These are phyloP conservation scores for Tremella yokohamensis DNA, from an alignment of 768 basidiomycete species.

Conservation along the genomic window DNA sequence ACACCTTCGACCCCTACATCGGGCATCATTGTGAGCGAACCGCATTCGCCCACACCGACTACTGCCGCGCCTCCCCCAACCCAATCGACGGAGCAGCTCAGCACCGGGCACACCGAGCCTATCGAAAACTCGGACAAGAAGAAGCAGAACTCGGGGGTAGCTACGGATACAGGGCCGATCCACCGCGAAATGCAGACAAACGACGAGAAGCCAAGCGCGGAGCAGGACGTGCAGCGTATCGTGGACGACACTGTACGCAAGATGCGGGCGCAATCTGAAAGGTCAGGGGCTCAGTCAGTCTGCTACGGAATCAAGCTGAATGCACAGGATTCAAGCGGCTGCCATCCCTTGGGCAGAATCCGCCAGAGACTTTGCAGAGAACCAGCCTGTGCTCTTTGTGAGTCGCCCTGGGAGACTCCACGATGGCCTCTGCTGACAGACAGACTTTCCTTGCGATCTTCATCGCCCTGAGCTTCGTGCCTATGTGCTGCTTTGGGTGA, in stretches of 20 bases:
- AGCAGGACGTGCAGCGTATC: slow-evolving; percentile 21
- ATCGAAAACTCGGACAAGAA: too few species aligned
- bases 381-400: slow-evolving; percentile 38
- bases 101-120: too few species aligned
- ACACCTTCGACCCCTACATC: too few species aligned
- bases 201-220: neutral
- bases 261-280: slow-evolving; percentile 32
- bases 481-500: slow-evolving; percentile 31
- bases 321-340: slow-evolving; percentile 28
- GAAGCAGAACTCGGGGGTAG: too few species aligned
- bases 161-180: too few species aligned
- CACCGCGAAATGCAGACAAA: neutral
- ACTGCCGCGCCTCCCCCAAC: too few species aligned
- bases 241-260: slow-evolving; percentile 36
- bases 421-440: neutral
- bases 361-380: slow-evolving; percentile 37
- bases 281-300: slow-evolving; percentile 17
- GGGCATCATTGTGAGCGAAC: too few species aligned
- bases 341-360: slow-evolving; percentile 37
- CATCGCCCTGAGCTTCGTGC: slow-evolving; percentile 28
- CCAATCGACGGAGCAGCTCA: too few species aligned
- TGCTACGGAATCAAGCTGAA: neutral
- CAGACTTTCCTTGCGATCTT: slow-evolving; percentile 42
- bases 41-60: too few species aligned
- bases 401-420: too few species aligned